Percentiles rank a stretch among this genome's conserved stretches.
phyloP scores from a whole-genome alignment of 805 yeast species.

The Candida saitoana region DNA sequence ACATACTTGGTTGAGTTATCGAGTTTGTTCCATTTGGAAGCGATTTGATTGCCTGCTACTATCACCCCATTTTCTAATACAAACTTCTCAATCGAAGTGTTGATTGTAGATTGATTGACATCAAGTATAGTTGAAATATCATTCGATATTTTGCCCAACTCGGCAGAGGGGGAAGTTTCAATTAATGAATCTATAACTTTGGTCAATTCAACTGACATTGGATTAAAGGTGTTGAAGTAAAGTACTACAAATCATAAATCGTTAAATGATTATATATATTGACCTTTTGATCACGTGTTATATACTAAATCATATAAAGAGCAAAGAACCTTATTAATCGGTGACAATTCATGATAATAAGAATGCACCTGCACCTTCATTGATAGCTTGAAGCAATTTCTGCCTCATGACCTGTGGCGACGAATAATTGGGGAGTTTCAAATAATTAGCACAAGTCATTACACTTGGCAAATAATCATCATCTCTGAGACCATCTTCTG shows the following conservation, averaged over 20 bases:
- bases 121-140: constrained; percentile 23
- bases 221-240: not conserved
- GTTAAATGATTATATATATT: too few species aligned
- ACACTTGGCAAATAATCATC: constrained; percentile 93
- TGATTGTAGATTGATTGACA: constrained; percentile 15
- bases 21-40: constrained; percentile 31
- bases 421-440: constrained; percentile 83
- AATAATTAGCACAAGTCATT: constrained; percentile 96
- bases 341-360: constrained; percentile 70
- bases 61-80: constrained; percentile 27
- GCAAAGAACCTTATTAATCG: too few species aligned
- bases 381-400: constrained; percentile 64
- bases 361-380: constrained; percentile 87
- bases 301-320: not conserved
- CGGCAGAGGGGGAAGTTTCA: constrained; percentile 37
- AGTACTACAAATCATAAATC: too few species aligned
- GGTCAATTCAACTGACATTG: constrained; percentile 20
- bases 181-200: constrained; percentile 28
- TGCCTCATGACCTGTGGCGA: constrained; percentile 54
- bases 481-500: constrained; percentile 63
- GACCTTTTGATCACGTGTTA: not conserved
- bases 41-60: constrained; percentile 28
- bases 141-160: constrained; percentile 24
- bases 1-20: constrained; percentile 39
- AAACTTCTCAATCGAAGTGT: constrained; percentile 25